Base-by-base conservation (phyloP, 2,329 filamentous ascomycete species). In the Colletotrichum sp. region DNA sequence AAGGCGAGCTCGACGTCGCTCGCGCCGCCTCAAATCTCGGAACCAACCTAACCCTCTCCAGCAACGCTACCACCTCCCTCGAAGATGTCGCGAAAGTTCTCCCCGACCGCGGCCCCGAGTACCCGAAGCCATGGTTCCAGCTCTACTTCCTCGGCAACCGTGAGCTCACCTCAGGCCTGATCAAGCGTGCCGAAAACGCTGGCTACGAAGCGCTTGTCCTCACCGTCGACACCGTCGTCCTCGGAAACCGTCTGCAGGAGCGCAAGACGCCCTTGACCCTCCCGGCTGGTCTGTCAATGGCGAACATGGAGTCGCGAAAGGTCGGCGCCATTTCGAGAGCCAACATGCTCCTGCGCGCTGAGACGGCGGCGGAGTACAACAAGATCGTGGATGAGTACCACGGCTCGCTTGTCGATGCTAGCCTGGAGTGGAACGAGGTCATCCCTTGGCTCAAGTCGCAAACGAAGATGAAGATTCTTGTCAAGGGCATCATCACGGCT, bases 191-290 rank as follows among this genome's bases (percentile, higher is more conserved):
- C 24, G 80, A 82, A 44, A 59, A 75, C 9, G 81, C 81, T 15
- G 81, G 81, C 4, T 82, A 82, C 71, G 79, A 81, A 59, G 81
- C 81, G 6, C 67, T 83, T 5, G 80, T 81, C 2, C 67, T 83
- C 1, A 83, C 81, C 2, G 81, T 82, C 3, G 81, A 83, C 52
- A 83, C 81, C 8, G 78, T 80, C 1, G 78, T 83, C 3, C 71
- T 83, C 13, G 82, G 82, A 3, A 83, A 83, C 60, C 78, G 82
- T 1, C 71, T 83, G 7, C 79, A 80, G 16, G 82, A 83, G 63
- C 75, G 81, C 8, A 81, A 80, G 52, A 81, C 78, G 8, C 75
- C 79, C 16, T 55, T 81, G 8, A 68, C 76, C 7, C 72, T 81
- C 2, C 80, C 80, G 2, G 36, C 64, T 3, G 77, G 77, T 6